Evolutionary conservation across 2,329 filamentous ascomycete genomes (phyloP), one percentile per base, ranked within the genome.

Genomic region (Aspergillus chevalieri): DNA sequence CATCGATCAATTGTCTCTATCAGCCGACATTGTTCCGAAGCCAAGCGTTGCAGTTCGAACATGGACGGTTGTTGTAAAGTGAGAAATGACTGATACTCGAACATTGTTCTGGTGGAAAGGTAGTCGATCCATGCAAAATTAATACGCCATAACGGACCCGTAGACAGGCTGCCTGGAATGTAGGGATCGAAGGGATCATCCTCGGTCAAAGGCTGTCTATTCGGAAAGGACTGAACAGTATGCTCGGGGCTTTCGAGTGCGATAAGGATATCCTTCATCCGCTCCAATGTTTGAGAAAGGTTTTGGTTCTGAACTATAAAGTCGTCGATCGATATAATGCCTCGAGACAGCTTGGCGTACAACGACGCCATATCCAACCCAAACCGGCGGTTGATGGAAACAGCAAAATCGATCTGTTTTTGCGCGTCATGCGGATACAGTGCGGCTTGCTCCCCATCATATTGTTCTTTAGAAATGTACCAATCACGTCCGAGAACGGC

Each of bases 311-410:
- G 82, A 2, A 64, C 63, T 22, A 75, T 67, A 61, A 92, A 95
- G 8, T 82, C 78, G 30, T 86, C 79, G 3, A 79, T 74, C 0
- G 76, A 74, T 44, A 94, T 79, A 52, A 84, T 78, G 10, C 82
- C 80, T 52, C 81, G 82, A 24, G 78, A 80, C 41, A 83, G 80
- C 54, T 79, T 81, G 0, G 87, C 84, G 64, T 91, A 89, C 2
- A 96, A 75, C 10, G 86, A 77, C 1, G 89, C 84, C 73, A 94
- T 86, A 51, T 95, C 89, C 64, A 86, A 83, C 1, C 86, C 87
- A 26, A 94, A 81, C 12, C 91, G 73, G 12, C 88, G 82, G 47
- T 87, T 77, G 26, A 79, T 77, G 1, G 86, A 81, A 28, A 84
- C 79, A 36, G 81, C 80, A 21, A 82, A 78, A 58, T 88, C 84